Conservation (phyloP, 805 yeast genomes). For the Barnettozyma pratensis region DNA sequence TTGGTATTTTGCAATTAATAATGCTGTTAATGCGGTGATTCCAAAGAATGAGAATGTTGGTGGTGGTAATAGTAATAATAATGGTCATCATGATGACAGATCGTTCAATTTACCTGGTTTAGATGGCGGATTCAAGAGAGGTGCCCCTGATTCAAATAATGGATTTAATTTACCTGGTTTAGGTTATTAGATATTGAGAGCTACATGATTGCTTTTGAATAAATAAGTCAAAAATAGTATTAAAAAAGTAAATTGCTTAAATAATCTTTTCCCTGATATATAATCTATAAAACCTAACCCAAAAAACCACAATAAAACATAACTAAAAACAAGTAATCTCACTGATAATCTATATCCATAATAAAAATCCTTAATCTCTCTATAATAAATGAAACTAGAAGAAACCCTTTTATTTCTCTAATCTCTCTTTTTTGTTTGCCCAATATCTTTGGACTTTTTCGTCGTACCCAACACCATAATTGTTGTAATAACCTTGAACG, state of each 20-base stretch:
- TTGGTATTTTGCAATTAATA: conserved; percentile 45
- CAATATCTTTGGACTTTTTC: conserved; percentile 24
- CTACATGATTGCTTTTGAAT: not conserved
- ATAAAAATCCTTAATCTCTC: no score
- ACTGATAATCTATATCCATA: no score
- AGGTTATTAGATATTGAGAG: conserved; percentile 5
- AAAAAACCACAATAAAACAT: not conserved
- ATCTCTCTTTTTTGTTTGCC: not conserved
- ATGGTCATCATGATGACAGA: conserved; percentile 3
- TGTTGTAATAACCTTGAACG: conserved; percentile 28
- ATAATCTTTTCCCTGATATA: not conserved
- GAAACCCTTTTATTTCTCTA: not conserved
- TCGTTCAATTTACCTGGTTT: conserved; percentile 16
- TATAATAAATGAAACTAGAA: not conserved
- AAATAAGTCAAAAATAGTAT: not conserved
- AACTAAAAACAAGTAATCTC: no score
- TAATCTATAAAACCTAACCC: not conserved
- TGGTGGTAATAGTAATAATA: conserved; percentile 1
- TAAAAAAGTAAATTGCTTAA: not conserved
- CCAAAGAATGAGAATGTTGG: conserved; percentile 29
- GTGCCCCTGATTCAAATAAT: not conserved
- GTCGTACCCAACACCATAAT: conserved; percentile 29
- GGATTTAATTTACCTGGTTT: conserved; percentile 16
- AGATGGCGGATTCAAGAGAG: conserved; percentile 10
- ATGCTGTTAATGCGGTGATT: conserved; percentile 29